A percentile compares a stretch with the other conserved stretches of the same genome.
phyloP scores from a whole-genome alignment of 306 rosid species.

The Clitoria ternatea region DNA sequence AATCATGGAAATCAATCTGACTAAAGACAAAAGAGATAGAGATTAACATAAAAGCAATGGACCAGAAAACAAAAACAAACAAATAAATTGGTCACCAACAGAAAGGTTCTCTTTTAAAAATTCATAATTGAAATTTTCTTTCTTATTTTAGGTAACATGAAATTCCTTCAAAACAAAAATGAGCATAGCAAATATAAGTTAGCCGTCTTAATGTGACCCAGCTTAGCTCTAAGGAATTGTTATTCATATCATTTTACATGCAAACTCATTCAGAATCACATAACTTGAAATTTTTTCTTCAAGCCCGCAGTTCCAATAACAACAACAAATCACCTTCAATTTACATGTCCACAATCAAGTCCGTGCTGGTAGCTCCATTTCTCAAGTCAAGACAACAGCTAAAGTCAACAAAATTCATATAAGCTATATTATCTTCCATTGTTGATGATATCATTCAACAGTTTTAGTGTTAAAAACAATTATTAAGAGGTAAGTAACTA shows the following conservation, averaged over 20 bases:
- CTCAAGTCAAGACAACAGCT: background rate
- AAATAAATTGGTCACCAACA: background rate
- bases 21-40: background rate
- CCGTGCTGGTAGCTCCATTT: background rate
- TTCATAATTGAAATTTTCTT: background rate
- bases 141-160: conserved; percentile 6
- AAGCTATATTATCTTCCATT: background rate
- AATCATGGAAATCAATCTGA: background rate
- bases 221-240: background rate
- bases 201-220: background rate
- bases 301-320: background rate
- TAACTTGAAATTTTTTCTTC: background rate
- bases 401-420: background rate
- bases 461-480: background rate
- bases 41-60: background rate
- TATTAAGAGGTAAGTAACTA: too few species aligned
- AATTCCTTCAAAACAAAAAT: background rate
- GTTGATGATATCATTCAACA: background rate
- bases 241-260: background rate
- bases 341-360: background rate
- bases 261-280: background rate
- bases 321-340: background rate
- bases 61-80: background rate
- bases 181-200: background rate
- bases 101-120: background rate